phyloP scores from a whole-genome alignment of 352 stramenopile genomes.

The Globisporangium heterothallicum region DNA sequence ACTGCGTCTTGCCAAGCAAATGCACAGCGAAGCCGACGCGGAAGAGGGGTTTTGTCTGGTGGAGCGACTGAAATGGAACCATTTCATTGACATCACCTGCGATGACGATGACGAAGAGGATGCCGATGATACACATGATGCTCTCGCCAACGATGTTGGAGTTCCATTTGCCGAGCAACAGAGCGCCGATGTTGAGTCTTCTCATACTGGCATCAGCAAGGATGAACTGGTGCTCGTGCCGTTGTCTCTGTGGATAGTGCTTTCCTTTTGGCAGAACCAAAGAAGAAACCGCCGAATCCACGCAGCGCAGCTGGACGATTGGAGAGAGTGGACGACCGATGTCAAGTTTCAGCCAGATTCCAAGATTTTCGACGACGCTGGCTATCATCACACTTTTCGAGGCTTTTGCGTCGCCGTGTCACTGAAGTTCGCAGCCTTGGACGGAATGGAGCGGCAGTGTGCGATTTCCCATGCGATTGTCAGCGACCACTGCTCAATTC shows the following conservation, averaged over 20 bases:
- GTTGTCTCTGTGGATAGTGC: constrained; percentile 12
- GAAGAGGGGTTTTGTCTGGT: constrained; percentile 6
- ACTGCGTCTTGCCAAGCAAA: constrained; percentile 5
- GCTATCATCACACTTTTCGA: neutral
- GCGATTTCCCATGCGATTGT: constrained; percentile 1
- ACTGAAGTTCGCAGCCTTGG: neutral
- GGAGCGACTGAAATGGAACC: constrained; percentile 8
- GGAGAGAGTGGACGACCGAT: constrained; percentile 9
- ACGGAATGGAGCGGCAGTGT: neutral
- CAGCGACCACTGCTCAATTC: constrained; percentile 11
- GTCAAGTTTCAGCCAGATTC: too few relatives aligned
- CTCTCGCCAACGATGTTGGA: constrained; percentile 4
- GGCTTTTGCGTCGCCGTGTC: constrained; percentile 4
- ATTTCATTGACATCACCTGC: constrained; percentile 4
- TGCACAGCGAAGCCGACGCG: neutral
- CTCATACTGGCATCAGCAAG: neutral
- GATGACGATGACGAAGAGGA: neutral
- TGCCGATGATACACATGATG: constrained; percentile 1
- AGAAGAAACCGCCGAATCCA: neutral
- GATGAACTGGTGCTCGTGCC: constrained; percentile 14
- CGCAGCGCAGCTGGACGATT: neutral
- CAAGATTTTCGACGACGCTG: neutral
- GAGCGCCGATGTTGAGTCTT: too few relatives aligned
- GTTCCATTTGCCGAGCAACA: neutral
- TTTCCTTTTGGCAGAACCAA: constrained; percentile 15